phyloP scores from a whole-genome alignment of 768 basidiomycete genomes.

The Suillus spraguei region DNA sequence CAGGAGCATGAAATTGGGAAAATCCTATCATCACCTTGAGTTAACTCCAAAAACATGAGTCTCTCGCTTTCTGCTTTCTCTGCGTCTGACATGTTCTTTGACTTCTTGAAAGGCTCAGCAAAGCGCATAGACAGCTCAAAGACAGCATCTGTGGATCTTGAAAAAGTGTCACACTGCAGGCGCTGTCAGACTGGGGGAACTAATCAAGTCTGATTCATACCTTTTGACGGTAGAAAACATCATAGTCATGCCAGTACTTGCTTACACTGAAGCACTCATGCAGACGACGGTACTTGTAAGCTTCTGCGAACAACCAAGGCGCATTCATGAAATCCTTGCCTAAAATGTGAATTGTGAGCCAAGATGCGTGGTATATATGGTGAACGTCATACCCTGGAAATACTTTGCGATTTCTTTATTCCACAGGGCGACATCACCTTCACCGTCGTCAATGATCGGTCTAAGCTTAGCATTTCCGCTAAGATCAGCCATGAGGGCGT shows the following conservation, averaged over 20 bases:
- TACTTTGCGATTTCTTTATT: slow-evolving; percentile 96
- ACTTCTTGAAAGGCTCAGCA: slow-evolving; percentile 76
- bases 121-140: slow-evolving; percentile 94
- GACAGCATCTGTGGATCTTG: slow-evolving; percentile 88
- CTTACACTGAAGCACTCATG: slow-evolving; percentile 93
- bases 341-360: slow-evolving; percentile 24
- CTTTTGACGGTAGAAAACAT: slow-evolving; percentile 95
- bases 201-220: slow-evolving; percentile 33
- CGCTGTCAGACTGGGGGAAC: slow-evolving; percentile 13
- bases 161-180: slow-evolving; percentile 88
- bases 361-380: not conserved
- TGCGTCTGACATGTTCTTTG: slow-evolving; percentile 50
- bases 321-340: slow-evolving; percentile 95
- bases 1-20: slow-evolving; percentile 3
- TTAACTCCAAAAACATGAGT: slow-evolving; percentile 89
- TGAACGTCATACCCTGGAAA: slow-evolving; percentile 64
- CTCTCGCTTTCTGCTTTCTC: slow-evolving; percentile 71
- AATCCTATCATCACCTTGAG: slow-evolving; percentile 63
- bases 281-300: slow-evolving; percentile 89
- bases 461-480: slow-evolving; percentile 82
- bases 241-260: slow-evolving; percentile 88
- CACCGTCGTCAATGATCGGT: slow-evolving; percentile 88
- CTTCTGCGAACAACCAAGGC: slow-evolving; percentile 95
- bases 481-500: slow-evolving; percentile 84
- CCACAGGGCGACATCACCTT: slow-evolving; percentile 93